These are phyloP conservation scores for Bolboschoenoplectus hybrid DNA, from an alignment of 202 grass and related monocot species.

Conservation along the genomic window DNA sequence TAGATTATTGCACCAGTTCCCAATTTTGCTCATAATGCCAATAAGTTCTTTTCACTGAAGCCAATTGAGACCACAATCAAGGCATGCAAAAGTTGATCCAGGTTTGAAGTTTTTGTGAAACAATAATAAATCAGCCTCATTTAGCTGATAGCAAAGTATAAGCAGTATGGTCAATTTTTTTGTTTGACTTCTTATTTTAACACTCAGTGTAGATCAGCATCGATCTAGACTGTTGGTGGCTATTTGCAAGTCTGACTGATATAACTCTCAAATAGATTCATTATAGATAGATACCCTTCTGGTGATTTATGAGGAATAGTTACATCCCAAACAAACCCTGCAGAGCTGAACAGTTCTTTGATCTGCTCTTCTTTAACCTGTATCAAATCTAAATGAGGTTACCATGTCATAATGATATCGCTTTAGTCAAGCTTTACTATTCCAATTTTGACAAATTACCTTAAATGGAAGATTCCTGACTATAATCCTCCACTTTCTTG, in stretches of 20 bases:
- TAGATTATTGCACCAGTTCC: neutral
- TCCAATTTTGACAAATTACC: conserved; percentile 52
- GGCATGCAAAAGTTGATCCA: neutral
- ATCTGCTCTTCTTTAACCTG: conserved; percentile 79
- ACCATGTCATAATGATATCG: conserved; percentile 4
- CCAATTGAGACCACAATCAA: neutral
- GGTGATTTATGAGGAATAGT: conserved; percentile 79
- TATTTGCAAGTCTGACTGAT: conserved; percentile 19
- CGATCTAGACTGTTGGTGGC: neutral
- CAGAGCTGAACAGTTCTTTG: conserved; percentile 65
- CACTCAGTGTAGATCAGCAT: neutral
- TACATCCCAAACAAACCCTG: conserved; percentile 92
- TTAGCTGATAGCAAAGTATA: neutral
- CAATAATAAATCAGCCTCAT: neutral
- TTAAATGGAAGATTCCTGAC: conserved; percentile 96
- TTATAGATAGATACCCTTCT: conserved; percentile 56
- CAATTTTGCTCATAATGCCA: neutral
- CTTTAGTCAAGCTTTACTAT: conserved; percentile 15
- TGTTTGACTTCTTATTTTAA: neutral
- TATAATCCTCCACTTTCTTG: conserved; percentile 90
- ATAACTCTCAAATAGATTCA: neutral
- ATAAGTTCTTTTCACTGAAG: neutral
- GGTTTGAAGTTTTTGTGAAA: neutral
- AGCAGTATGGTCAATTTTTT: neutral
- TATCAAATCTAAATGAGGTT: conserved; percentile 38